phyloP scores from a whole-genome alignment of 192 early-diverging fungal species.

The Entomortierella parvispora region DNA sequence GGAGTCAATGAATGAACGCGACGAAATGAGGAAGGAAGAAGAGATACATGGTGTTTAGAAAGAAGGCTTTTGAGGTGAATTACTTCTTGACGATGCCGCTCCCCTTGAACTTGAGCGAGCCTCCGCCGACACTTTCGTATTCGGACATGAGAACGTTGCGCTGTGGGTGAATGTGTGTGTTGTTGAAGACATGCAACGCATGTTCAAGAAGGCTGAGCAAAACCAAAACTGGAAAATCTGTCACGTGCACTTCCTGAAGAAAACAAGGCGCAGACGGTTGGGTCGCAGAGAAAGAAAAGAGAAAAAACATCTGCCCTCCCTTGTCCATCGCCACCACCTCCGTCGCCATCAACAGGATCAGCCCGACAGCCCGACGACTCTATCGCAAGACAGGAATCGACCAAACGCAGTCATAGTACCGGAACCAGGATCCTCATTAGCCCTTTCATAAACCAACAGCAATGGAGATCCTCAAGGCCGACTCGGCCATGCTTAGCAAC shows the following conservation, averaged over 20 bases:
- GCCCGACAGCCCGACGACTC: no score
- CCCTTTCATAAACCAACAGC: no score
- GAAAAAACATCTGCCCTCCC: constrained; percentile 5
- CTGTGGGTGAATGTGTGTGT: neutral
- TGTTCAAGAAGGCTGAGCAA: no score
- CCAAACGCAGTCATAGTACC: constrained; percentile 39
- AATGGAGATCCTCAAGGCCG: constrained; percentile 72
- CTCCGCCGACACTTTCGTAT: constrained; percentile 60
- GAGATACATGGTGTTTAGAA: neutral
- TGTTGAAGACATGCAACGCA: neutral
- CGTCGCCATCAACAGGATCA: neutral
- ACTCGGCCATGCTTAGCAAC: constrained; percentile 72
- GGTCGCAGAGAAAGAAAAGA: no score
- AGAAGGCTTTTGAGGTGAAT: neutral
- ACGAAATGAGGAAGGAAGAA: neutral
- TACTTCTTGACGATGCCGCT: constrained; percentile 63
- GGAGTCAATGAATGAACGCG: no score
- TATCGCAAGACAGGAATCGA: no score
- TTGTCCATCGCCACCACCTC: neutral
- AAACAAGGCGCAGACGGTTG: no score
- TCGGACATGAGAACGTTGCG: no score
- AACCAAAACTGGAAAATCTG: no score
- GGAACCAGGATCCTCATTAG: no score
- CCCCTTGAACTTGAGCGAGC: constrained; percentile 75
- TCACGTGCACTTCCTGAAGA: no score